These are phyloP conservation scores for Lipomyces anomalus DNA, from an alignment of 805 yeast genomes.

Conservation along the genomic window DNA sequence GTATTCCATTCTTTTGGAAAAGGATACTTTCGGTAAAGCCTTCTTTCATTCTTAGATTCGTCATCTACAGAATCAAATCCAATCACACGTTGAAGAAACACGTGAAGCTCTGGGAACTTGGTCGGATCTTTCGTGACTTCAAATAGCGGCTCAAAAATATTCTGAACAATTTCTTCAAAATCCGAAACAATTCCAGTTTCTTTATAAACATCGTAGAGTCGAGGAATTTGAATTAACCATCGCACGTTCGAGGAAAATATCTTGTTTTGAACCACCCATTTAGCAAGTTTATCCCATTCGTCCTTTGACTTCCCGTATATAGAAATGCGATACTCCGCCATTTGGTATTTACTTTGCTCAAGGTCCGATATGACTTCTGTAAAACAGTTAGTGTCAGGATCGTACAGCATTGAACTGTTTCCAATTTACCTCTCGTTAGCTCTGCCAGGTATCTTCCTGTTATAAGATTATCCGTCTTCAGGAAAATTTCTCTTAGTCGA, in stretches of 20 bases:
- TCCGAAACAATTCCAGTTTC: constrained; percentile 59
- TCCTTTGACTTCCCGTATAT: constrained; percentile 82
- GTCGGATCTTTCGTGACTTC: constrained; percentile 83
- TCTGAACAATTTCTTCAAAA: constrained; percentile 72
- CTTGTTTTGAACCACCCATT: constrained; percentile 92
- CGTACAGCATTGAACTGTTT: not conserved
- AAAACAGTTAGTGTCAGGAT: too few relatives aligned
- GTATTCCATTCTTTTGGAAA: constrained; percentile 78
- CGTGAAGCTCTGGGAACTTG: constrained; percentile 82
- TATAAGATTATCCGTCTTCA: constrained; percentile 91
- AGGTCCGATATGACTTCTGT: constrained; percentile 90
- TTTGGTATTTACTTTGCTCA: constrained; percentile 92
- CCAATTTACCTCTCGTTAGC: constrained; percentile 49
- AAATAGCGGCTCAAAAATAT: constrained; percentile 80
- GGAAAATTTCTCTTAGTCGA: constrained; percentile 88
- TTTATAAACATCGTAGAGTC: constrained; percentile 85
- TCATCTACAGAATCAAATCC: constrained; percentile 99
- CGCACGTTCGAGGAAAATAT: constrained; percentile 88
- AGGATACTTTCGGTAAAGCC: constrained; percentile 77
- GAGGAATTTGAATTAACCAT: constrained; percentile 94
- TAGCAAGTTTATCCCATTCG: constrained; percentile 95
- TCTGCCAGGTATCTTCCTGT: constrained; percentile 88
- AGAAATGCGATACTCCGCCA: constrained; percentile 94
- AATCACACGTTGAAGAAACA: constrained; percentile 86
- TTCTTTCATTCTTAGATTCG: constrained; percentile 85